Evolutionary conservation across 2,329 filamentous ascomycete genomes (phyloP), one percentile per base, ranked within the genome.

Genomic region (Cercospora janseana): DNA sequence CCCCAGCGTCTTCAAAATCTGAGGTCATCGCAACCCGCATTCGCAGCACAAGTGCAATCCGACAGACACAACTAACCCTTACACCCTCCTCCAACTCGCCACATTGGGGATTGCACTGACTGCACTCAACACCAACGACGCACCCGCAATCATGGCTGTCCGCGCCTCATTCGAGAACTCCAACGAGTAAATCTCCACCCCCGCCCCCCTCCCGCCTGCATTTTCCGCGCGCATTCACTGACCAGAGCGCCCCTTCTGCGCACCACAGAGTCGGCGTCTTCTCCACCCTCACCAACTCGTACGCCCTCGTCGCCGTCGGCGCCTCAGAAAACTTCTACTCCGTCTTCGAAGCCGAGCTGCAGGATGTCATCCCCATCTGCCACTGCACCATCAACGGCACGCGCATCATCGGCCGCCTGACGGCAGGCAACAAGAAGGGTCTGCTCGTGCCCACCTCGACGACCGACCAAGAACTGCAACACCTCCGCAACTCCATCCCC

Each of bases 271-370:
- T 98, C 69, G 93, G 93, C 70, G 93, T 97, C 69, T 98, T 98
- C 74, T 76, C 91, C 55, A 95, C 89, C 56, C 86, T 98, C 69
- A 98, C 93, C 63, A 98, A 98, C 75, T 92, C 89, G 54, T 98
- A 95, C 74, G 90, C 91, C 63, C 80, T 98, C 65, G 89, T 96
- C 63, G 91, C 92, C 59, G 83, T 95, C 60, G 93, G 93, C 68
- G 91, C 88, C 64, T 95, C 89, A 67, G 91, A 96, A 79, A 97
- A 97, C 81, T 98, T 98, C 75, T 97, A 97, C 83, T 89, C 88
- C 78, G 82, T 97, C 70, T 97, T 98, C 76, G 93, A 98, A 79
- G 86, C 92, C 57, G 93, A 98, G 77, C 81, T 98, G 56, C 89
- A 95, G 78, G 93, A 97, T 76, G 84, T 96, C 57, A 92, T 98